A percentile compares a stretch with the other conserved stretches of the same genome.
Evolutionary conservation across 1,284 basidiomycete genomes (phyloP).

Genomic region (Gymnopus androsaceus): DNA sequence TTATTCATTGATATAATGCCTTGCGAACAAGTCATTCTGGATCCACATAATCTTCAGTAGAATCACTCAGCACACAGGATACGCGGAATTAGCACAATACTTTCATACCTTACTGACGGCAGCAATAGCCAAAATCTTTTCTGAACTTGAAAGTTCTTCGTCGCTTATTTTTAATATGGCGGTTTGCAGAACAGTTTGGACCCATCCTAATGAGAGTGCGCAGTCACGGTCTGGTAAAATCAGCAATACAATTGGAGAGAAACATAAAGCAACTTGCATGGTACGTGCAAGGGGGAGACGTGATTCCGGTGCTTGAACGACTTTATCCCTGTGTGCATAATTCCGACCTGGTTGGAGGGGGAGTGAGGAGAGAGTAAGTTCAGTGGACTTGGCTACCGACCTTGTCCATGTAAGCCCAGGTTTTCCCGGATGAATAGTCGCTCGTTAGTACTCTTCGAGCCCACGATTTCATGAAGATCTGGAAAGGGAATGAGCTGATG

Average conservation of each 20-base stretch:
- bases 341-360: no score
- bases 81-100: no score
- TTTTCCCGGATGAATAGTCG: conserved; percentile 43
- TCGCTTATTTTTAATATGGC: conserved; percentile 33
- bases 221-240: conserved; percentile 32
- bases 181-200: conserved; percentile 33
- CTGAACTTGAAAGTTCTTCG: conserved; percentile 24
- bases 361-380: no score
- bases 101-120: conserved; percentile 46
- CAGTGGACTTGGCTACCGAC: no score
- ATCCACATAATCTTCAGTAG: conserved; percentile 43
- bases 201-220: conserved; percentile 35
- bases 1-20: conserved; percentile 40
- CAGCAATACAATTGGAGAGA: background rate
- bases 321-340: conserved; percentile 51
- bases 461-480: conserved; percentile 42
- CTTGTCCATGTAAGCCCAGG: conserved; percentile 52
- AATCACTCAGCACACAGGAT: no score
- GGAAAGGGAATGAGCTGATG: conserved; percentile 7
- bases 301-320: conserved; percentile 41
- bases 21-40: conserved; percentile 50
- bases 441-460: conserved; percentile 39
- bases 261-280: conserved; percentile 28
- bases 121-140: conserved; percentile 43
- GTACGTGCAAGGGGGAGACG: conserved; percentile 34